phyloP scores from a whole-genome alignment of 2,329 filamentous ascomycete species.

The Purpureocillium takamizusanense region DNA sequence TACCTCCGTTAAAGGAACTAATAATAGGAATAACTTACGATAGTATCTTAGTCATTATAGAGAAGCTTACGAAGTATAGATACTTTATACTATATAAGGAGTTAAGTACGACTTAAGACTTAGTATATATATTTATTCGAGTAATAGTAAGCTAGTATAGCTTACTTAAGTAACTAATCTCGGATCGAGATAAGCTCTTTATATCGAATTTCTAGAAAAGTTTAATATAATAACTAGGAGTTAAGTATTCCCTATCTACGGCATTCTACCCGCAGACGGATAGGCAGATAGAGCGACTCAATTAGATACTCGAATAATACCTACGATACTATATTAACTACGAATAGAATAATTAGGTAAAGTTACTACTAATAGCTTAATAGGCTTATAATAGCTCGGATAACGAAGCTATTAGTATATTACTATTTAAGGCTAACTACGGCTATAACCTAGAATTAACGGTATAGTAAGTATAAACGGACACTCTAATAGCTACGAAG shows the following conservation, averaged over 20 bases:
- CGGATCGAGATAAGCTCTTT: not conserved
- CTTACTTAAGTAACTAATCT: not conserved
- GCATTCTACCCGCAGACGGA: not conserved
- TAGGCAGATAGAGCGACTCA: not conserved
- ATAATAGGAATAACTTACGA: slow-evolving; percentile 4
- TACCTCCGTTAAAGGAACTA: slow-evolving; percentile 5
- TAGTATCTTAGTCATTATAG: slow-evolving; percentile 3
- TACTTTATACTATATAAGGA: no score
- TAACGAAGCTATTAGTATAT: no score
- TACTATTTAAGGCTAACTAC: no score
- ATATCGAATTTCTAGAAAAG: not conserved
- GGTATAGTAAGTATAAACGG: no score
- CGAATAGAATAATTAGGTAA: no score
- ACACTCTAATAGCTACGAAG: slow-evolving; percentile 3
- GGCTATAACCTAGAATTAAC: no score
- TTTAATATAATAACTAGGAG: slow-evolving; percentile 1
- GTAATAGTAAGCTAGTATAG: not conserved
- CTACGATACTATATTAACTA: no score
- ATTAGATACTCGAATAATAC: no score
- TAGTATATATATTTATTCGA: not conserved
- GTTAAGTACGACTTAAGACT: not conserved
- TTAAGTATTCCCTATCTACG: not conserved
- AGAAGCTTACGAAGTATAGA: not conserved
- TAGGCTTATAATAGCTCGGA: no score
- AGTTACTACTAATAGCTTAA: no score